These are phyloP conservation scores for Sporisorium scitamineum DNA, from an alignment of 1,284 basidiomycete genomes.

Conservation along the genomic window DNA sequence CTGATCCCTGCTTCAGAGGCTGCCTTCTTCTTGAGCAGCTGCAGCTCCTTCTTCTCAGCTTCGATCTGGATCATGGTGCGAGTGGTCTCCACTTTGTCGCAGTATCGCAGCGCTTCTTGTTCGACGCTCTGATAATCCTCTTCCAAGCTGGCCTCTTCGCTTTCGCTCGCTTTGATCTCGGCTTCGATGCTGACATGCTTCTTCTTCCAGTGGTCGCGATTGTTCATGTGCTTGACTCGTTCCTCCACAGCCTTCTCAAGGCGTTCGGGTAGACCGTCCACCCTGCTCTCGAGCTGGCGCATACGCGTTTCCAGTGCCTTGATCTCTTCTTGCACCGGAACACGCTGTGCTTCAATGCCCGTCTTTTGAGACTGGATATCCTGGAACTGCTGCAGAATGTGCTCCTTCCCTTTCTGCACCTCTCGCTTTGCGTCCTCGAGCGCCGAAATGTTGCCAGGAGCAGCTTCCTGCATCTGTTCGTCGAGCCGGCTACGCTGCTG, in stretches of 20 bases:
- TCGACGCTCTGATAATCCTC: conserved; percentile 69
- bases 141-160: conserved; percentile 73
- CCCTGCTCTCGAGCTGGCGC: conserved; percentile 15
- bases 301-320: conserved; percentile 28
- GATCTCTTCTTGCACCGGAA: conserved; percentile 65
- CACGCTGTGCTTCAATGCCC: conserved; percentile 65
- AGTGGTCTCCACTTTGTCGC: conserved; percentile 74
- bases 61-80: conserved; percentile 75
- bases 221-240: conserved; percentile 63
- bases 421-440: conserved; percentile 73
- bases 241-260: conserved; percentile 53
- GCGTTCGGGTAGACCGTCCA: conserved; percentile 47
- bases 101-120: conserved; percentile 76
- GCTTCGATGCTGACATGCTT: conserved; percentile 43
- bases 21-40: conserved; percentile 78
- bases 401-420: conserved; percentile 50
- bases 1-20: conserved; percentile 76
- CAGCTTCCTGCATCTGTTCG: conserved; percentile 78
- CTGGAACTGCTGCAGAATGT: conserved; percentile 51
- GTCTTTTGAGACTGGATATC: conserved; percentile 51
- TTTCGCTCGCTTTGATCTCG: conserved; percentile 68
- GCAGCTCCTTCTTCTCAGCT: conserved; percentile 75
- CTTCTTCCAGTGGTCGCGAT: conserved; percentile 48
- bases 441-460: conserved; percentile 79
- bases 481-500: conserved; percentile 71